Percentiles rank a stretch among this genome's conserved stretches.
Evolutionary conservation across 495 filamentous ascomycete genomes (phyloP).

Genomic region (Daldinia decipiens): DNA sequence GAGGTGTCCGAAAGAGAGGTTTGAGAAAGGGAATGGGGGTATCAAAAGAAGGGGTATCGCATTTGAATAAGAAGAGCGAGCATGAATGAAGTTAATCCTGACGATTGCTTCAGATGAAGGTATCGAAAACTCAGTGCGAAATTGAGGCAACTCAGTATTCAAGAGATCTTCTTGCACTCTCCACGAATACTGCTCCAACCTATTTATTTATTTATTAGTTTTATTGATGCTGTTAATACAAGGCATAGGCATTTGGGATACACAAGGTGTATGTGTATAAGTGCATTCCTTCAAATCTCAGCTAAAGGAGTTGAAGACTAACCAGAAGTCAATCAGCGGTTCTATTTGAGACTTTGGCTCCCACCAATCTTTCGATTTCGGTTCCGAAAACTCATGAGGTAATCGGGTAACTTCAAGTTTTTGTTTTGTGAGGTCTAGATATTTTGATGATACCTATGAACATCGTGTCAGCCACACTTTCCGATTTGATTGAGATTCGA

Average conservation of each 20-base stretch:
- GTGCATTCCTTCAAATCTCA: conserved; percentile 12
- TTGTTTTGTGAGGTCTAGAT: conserved; percentile 62
- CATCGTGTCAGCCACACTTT: conserved; percentile 23
- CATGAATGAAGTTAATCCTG: conserved; percentile 66
- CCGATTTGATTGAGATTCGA: conserved; percentile 1
- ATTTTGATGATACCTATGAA: conserved; percentile 59
- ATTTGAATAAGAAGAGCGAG: conserved; percentile 57
- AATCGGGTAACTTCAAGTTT: conserved; percentile 66
- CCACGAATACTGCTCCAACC: conserved; percentile 72
- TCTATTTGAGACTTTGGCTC: conserved; percentile 60
- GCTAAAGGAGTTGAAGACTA: conserved; percentile 25
- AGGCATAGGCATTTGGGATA: not conserved
- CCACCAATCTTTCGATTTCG: conserved; percentile 57
- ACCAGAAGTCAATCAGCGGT: conserved; percentile 65
- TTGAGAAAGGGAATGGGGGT: conserved; percentile 76
- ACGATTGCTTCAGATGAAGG: conserved; percentile 47
- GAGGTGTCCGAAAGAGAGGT: conserved; percentile 72
- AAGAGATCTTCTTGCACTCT: conserved; percentile 63
- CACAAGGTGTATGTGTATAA: conserved; percentile 10
- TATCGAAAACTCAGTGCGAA: conserved; percentile 61
- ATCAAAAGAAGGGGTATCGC: conserved; percentile 71
- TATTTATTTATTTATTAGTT: conserved; percentile 39
- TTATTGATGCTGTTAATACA: conserved; percentile 6
- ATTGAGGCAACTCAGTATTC: conserved; percentile 68
- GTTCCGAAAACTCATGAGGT: conserved; percentile 58